Base-by-base conservation (phyloP, 1,284 basidiomycete species). In the Hemileia vastatrix region DNA sequence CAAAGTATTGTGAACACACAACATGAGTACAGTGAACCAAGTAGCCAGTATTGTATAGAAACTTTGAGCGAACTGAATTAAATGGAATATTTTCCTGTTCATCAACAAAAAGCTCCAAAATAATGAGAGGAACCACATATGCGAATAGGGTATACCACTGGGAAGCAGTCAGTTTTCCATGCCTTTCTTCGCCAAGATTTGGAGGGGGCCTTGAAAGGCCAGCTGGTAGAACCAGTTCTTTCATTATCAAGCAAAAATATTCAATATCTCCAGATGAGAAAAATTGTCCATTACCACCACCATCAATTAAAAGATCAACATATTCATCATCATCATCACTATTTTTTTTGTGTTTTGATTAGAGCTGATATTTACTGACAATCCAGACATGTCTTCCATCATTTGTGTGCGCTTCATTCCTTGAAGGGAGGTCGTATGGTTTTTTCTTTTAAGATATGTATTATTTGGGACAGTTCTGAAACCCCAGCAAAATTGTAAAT, bases 91-190 rank as follows among this genome's bases (percentile, higher is more conserved):
- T 44, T 8, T 32, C 36, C 1, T 47, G 43, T 6, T 45, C n/a
- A 1, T 45, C 40, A 1, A 53, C 40, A 32, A 52, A 60, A 4
- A 60, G 5, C 11, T 60, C 49, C 1, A 50, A 6, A 57, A 58
- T 6, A 11, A 60, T 48, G 3, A 60, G 31, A 15, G 36, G 57
- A 8, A 60, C 18, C 19, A 60, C 44, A 27, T 24, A 53, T 1
- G 23, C n/a, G 43, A 60, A 53, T 1, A 60, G 18, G 4, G 49
- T 21, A 31, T 53, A 40, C 57, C 57, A 60, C 36, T 60, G 50
- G 8, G 49, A 2, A 2, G 57, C 57, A 15, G 9, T 52, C 15
- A 60, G 19, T 11, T 44, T 60, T 2, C 57, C 57, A 23, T 52
- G 32, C 11, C 32, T 53, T n/a, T 19, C 4, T 18, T 53, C 36